Evolutionary conservation across 345 rosid species (phyloP), one percentile per base, ranked within the genome.

Genomic region (Heritiera fomes): DNA sequence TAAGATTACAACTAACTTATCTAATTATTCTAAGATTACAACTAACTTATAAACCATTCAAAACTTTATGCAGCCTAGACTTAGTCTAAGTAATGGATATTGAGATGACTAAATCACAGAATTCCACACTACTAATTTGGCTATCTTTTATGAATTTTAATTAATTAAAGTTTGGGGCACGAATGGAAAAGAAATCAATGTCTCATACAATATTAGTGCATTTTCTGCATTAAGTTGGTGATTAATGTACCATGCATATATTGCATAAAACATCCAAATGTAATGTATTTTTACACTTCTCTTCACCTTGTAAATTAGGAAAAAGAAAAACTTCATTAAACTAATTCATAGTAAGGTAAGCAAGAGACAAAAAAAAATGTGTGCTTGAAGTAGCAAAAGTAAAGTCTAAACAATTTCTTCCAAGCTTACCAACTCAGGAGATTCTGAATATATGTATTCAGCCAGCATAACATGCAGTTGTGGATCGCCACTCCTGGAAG

Each of bases 381-480:
- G 60, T 55, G 60, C 6, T 15, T 55, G 20, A 18, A 55, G 17
- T 55, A 4, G 66, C 2, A 30, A 20, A 61, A 28, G 0, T 32
- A 67, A 67, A 17, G 49, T 49, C 41, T 66, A 41, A 67, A 12
- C 47, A 20, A 68, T 80, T 59, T 34, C n/a, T 64, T 8, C 78
- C 74, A 78, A 69, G 81, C 92, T 38, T 89, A 95, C 99, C 88
- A 87, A 85, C 80, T 95, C 98, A 68, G 98, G 98, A 75, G 89
- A 93, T 84, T 95, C 92, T 11, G 95, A 89, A 83, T 88, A 93
- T 68, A 95, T 55, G 82, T 91, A 95, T 83, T 93, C 99, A 18
- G 90, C 98, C 60, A 95, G 87, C 96, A 93, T 93, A 73, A 80
- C 81, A 86, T 95, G 98, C 77, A 95, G 50, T 79, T 92, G 87